phyloP scores from a whole-genome alignment of 2,329 filamentous ascomycete species.

The Cercospora zeina region DNA sequence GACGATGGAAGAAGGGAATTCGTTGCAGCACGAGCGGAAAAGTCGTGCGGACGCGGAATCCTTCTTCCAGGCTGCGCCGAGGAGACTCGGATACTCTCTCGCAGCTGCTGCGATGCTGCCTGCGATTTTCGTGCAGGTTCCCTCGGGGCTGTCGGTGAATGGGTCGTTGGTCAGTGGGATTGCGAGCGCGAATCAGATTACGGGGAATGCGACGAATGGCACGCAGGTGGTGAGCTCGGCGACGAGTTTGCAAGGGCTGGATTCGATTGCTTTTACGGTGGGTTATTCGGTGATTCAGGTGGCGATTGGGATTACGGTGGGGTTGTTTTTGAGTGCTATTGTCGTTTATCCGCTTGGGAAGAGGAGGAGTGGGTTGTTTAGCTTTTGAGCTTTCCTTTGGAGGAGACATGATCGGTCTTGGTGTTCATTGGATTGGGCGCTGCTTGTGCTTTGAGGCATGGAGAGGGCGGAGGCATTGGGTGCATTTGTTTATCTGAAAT shows the following conservation, averaged over 20 bases:
- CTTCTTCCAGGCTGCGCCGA: slow-evolving; percentile 39
- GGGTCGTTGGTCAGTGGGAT: slow-evolving; percentile 60
- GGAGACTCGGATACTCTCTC: slow-evolving; percentile 67
- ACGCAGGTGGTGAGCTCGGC: slow-evolving; percentile 47
- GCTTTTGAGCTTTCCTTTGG: slow-evolving; percentile 36
- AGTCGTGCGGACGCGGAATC: slow-evolving; percentile 33
- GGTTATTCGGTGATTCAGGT: slow-evolving; percentile 53
- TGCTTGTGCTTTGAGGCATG: not conserved
- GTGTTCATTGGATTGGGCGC: not conserved
- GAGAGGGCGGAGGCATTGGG: not conserved
- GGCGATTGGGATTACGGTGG: slow-evolving; percentile 55
- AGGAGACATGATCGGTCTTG: not conserved
- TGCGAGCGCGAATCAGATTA: slow-evolving; percentile 58
- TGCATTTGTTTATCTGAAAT: not conserved
- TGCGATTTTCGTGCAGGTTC: slow-evolving; percentile 74
- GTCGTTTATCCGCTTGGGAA: slow-evolving; percentile 54
- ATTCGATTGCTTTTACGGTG: slow-evolving; percentile 51
- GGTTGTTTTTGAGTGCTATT: slow-evolving; percentile 51
- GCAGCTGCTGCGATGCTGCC: slow-evolving; percentile 83
- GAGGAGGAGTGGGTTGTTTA: slow-evolving; percentile 49
- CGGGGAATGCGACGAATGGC: slow-evolving; percentile 45
- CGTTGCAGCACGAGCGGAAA: not conserved
- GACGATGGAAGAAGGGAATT: slow-evolving; percentile 36
- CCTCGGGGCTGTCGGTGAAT: slow-evolving; percentile 59
- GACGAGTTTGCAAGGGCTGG: slow-evolving; percentile 36